Conservation (phyloP, 1,284 basidiomycete species). For the Volvariella volvacea region DNA sequence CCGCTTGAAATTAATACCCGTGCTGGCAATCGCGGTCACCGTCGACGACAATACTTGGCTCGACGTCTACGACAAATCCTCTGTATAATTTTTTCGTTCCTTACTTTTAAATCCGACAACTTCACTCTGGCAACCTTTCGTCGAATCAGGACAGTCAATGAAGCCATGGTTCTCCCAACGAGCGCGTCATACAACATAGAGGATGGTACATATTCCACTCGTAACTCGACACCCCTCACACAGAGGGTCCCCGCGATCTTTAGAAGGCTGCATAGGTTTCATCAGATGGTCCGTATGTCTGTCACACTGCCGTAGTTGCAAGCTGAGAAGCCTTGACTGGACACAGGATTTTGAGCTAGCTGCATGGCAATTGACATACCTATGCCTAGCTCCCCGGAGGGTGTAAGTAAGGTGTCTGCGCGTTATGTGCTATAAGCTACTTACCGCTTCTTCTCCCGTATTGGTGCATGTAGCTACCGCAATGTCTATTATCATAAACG, state of each 20-base stretch:
- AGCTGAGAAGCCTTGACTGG: conserved; percentile 3
- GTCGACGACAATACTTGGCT: not conserved
- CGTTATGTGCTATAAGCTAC: conserved; percentile 7
- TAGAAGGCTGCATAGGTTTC: conserved; percentile 69
- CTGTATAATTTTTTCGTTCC: conserved; percentile 6
- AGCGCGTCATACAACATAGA: conserved; percentile 38
- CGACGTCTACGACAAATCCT: conserved; percentile 1
- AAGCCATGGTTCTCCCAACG: conserved; percentile 55
- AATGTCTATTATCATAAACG: conserved; percentile 93
- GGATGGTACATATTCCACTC: conserved; percentile 25
- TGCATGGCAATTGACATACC: conserved; percentile 88
- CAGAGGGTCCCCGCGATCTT: conserved; percentile 75
- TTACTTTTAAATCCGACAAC: no score
- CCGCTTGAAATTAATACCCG: conserved; percentile 16
- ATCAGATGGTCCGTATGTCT: conserved; percentile 67
- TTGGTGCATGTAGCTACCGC: conserved; percentile 52
- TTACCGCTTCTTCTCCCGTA: not conserved
- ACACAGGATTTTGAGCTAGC: conserved; percentile 89
- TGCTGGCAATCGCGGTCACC: no score
- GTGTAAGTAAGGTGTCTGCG: conserved; percentile 55
- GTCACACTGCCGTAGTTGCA: conserved; percentile 3
- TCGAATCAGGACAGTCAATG: conserved; percentile 30
- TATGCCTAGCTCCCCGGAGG: conserved; percentile 84
- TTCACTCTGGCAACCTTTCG: conserved; percentile 27
- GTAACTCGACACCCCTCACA: conserved; percentile 26